A percentile compares a stretch with the other conserved stretches of the same genome.
Conservation (phyloP, 176 grass and related monocot species). For the Cenchrus fungigraminus region DNA sequence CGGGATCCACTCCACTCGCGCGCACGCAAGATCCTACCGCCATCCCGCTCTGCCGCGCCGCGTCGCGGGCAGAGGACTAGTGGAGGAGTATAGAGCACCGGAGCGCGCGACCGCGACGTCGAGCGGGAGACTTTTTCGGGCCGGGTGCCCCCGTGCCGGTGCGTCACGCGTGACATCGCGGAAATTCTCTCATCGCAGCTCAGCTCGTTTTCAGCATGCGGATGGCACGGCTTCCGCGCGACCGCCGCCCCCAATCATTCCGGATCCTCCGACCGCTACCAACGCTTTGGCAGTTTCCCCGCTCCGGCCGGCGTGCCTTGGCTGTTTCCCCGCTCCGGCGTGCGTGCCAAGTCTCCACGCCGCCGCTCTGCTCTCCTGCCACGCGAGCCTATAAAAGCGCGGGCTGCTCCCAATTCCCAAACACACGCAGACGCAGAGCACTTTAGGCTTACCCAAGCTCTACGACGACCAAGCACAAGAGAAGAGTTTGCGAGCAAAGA, state of each 20-base stretch:
- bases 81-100: neutral
- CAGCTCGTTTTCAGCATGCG: neutral
- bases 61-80: neutral
- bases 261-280: neutral
- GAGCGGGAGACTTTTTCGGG: neutral
- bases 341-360: conserved; percentile 37
- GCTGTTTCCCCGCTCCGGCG: neutral
- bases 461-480: neutral
- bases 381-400: conserved; percentile 27
- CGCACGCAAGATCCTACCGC: neutral
- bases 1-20: too few species aligned
- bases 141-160: neutral
- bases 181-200: neutral
- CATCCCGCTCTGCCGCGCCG: neutral
- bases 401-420: neutral
- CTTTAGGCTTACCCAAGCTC: too few species aligned
- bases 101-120: neutral
- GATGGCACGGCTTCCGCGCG: conserved; percentile 22
- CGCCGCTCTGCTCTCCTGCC: neutral
- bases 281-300: neutral
- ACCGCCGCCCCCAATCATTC: conserved; percentile 16
- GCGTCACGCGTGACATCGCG: conserved; percentile 44
- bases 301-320: conserved; percentile 28
- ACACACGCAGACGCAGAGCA: neutral
- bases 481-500: too few species aligned